These are phyloP conservation scores for Verticillium longisporum DNA, from an alignment of 2,329 filamentous ascomycete species.

Conservation along the genomic window DNA sequence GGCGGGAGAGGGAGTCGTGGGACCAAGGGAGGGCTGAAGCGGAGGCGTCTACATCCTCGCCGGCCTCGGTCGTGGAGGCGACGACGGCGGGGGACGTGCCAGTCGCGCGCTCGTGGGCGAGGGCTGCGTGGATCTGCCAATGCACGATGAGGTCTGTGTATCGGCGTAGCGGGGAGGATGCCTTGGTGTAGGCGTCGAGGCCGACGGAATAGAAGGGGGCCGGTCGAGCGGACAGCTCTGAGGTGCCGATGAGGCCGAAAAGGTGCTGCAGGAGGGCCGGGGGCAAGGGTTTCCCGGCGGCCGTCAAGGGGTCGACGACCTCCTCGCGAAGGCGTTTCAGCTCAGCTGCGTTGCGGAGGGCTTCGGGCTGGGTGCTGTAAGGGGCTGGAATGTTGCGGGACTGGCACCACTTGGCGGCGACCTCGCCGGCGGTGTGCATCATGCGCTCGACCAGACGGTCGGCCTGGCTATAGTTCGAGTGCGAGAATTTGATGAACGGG, in stretches of 20 bases:
- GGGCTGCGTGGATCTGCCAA: conserved; percentile 58
- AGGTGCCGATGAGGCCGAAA: conserved; percentile 35
- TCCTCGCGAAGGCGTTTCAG: conserved; percentile 29
- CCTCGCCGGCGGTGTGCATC: conserved; percentile 57
- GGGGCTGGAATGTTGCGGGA: conserved; percentile 52
- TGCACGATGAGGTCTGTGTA: conserved; percentile 57
- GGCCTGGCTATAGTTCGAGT: conserved; percentile 19
- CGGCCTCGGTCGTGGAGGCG: conserved; percentile 12
- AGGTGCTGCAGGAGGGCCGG: conserved; percentile 22
- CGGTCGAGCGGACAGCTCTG: conserved; percentile 44
- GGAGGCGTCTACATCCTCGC: conserved; percentile 18
- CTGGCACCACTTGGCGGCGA: conserved; percentile 55
- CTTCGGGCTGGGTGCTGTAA: conserved; percentile 45
- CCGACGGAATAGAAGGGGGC: conserved; percentile 52
- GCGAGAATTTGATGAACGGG: conserved; percentile 40
- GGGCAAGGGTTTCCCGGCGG: conserved; percentile 23
- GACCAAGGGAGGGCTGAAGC: conserved; percentile 38
- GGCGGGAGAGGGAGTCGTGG: conserved; percentile 29
- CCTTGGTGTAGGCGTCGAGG: conserved; percentile 53
- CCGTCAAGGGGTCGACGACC: conserved; percentile 26
- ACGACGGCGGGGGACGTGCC: conserved; percentile 14
- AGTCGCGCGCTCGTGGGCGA: conserved; percentile 36
- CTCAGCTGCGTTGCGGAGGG: conserved; percentile 23
- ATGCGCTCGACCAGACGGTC: conserved; percentile 35
- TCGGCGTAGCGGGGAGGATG: conserved; percentile 60